Evolutionary conservation across 768 basidiomycete species (phyloP), one percentile per base, ranked within the genome.

Genomic region (Leccinum obscurum): DNA sequence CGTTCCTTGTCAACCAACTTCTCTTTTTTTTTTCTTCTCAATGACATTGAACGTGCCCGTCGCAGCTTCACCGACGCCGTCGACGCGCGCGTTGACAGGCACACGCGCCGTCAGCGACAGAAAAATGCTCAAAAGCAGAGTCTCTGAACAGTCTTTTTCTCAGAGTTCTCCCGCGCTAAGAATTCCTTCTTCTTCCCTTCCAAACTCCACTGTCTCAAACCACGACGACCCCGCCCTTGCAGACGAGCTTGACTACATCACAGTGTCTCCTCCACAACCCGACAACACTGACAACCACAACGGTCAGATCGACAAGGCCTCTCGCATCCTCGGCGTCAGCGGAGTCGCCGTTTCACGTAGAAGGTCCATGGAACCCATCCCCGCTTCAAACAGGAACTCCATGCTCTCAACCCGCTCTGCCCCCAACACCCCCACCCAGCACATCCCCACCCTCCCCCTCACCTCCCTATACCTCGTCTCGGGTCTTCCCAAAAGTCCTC

Each of bases 381-480:
- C 90, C 54, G 89, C 86, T 26, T 87, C 88, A 4, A 79, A 84
- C 60, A 85, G 91, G 66, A 88, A 83, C 55, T 92, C 90, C 44
- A 83, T 93, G 64, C 85, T 91, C 59, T 92, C 91, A 22, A 89
- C 87, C 57, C 78, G 86, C 53, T 76, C 74, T 14, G 74, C 60
- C 28, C 73, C 73, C 30, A 70, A 67, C 54, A 79, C 85, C 1
- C 76, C 83, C 46, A 77, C 85, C 14, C 84, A 89, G n/a, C 82
- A 85, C 67, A 77, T 80, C 10, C 88, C 91, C 13, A 85, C 89
- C 28, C 79, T 88, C 53, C 90, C 91, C 30, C 84, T 93, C 62
- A 87, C 91, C 2, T 90, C 89, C 34, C 85, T 93, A 66, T 93
- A 93, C 73, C 88, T 93, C 66, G 91, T 93, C 32, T 92, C 90